Conservation (phyloP, 2,329 filamentous ascomycete species). For the Hypoxylon sp. region DNA sequence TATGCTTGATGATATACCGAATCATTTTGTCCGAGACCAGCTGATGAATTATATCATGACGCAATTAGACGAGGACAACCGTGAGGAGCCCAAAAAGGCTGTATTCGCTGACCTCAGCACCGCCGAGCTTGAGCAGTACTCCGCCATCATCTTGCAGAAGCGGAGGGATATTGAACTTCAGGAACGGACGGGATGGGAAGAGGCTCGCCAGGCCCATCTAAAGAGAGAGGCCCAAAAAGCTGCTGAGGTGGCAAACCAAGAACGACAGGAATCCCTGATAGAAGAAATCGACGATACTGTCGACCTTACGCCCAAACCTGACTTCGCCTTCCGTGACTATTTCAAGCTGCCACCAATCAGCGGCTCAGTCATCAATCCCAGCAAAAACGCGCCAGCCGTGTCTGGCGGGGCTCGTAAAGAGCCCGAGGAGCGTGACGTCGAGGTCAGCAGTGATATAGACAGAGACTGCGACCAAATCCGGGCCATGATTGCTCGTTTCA, state of each 20-base stretch:
- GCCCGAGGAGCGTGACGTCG: neutral
- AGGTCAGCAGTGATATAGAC: constrained; percentile 19
- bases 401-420: neutral
- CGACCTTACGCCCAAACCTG: constrained; percentile 21
- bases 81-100: constrained; percentile 8
- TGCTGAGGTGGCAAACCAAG: neutral
- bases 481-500: constrained; percentile 24
- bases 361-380: constrained; percentile 6
- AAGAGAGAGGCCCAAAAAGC: neutral
- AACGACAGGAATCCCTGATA: neutral
- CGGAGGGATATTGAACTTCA: neutral
- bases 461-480: constrained; percentile 28
- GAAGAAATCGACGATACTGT: constrained; percentile 7
- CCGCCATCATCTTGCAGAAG: constrained; percentile 11
- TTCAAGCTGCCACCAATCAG: neutral
- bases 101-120: constrained; percentile 29
- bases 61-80: constrained; percentile 12
- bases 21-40: constrained; percentile 22
- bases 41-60: constrained; percentile 30
- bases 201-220: neutral
- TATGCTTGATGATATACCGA: constrained; percentile 29
- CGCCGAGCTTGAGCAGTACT: constrained; percentile 23
- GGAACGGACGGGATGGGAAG: neutral
- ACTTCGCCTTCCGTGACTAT: constrained; percentile 5
- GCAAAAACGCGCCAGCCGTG: neutral